Conservation (phyloP, 306 rosid genomes). For the Betula pendula region DNA sequence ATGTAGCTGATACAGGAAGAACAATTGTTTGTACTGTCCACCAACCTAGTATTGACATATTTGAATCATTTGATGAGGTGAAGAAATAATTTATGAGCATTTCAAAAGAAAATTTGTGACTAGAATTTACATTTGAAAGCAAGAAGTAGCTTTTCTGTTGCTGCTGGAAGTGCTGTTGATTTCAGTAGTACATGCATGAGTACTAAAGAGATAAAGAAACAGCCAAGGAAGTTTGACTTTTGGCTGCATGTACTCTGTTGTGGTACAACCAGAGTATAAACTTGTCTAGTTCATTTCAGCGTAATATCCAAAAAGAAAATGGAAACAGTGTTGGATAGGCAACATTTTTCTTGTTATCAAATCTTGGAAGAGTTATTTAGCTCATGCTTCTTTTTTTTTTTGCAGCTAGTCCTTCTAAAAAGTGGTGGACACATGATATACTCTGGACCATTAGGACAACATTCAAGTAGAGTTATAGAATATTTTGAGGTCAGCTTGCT, state of each 20-base stretch:
- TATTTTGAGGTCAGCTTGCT: constrained; percentile 54
- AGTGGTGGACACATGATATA: constrained; percentile 57
- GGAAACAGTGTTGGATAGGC: neutral
- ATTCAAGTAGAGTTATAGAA: constrained; percentile 47
- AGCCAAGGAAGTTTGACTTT: neutral
- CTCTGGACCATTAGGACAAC: constrained; percentile 50
- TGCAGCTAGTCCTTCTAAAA: constrained; percentile 59
- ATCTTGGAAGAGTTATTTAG: neutral
- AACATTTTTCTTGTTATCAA: constrained; percentile 1
- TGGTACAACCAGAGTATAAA: neutral
- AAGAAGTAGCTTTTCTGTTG: neutral
- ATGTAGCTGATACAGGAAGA: constrained; percentile 56
- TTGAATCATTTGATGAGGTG: constrained; percentile 72
- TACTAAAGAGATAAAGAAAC: neutral
- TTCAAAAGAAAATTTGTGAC: neutral
- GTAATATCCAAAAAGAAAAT: neutral
- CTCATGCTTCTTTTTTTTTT: constrained; percentile 15
- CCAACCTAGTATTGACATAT: constrained; percentile 65
- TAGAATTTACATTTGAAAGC: neutral
- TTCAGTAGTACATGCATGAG: neutral
- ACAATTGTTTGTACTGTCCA: constrained; percentile 66
- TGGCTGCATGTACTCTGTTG: neutral
- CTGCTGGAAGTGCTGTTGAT: neutral
- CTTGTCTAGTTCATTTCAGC: neutral
- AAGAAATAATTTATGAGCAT: neutral